A percentile compares a stretch with the other conserved stretches of the same genome.
phyloP scores from a whole-genome alignment of 1,284 basidiomycete species.

The Athelia psychrophila region DNA sequence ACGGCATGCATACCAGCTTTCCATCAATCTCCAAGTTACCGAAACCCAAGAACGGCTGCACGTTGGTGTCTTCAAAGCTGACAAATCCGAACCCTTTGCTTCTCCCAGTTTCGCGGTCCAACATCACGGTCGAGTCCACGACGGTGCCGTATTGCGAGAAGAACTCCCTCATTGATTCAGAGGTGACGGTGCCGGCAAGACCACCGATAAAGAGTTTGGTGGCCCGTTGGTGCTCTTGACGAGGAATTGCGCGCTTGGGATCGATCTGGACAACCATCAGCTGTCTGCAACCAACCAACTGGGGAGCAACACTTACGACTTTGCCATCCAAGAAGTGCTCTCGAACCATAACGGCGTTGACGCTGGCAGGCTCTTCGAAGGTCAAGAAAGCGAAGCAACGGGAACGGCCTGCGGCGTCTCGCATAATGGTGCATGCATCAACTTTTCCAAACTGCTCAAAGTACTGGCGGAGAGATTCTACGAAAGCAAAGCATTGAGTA shows the following conservation, averaged over 20 bases:
- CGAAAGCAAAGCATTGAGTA: slow-evolving; percentile 33
- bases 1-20: slow-evolving; percentile 64
- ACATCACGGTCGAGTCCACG: slow-evolving; percentile 97
- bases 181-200: slow-evolving; percentile 87
- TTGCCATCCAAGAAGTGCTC: slow-evolving; percentile 94
- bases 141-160: slow-evolving; percentile 92
- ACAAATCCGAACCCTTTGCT: slow-evolving; percentile 99
- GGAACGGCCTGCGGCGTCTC: slow-evolving; percentile 86
- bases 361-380: slow-evolving; percentile 83
- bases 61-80: slow-evolving; percentile 88
- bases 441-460: slow-evolving; percentile 91
- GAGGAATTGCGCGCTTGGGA: slow-evolving; percentile 96
- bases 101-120: slow-evolving; percentile 93
- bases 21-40: slow-evolving; percentile 89
- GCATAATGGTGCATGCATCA: slow-evolving; percentile 93
- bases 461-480: slow-evolving; percentile 83
- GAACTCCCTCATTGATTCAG: slow-evolving; percentile 89
- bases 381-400: slow-evolving; percentile 94
- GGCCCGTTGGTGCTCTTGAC: slow-evolving; percentile 89
- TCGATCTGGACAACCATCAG: slow-evolving; percentile 74
- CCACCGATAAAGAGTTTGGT: slow-evolving; percentile 97
- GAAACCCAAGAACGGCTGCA: slow-evolving; percentile 82
- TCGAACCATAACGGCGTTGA: slow-evolving; percentile 86
- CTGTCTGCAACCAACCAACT: slow-evolving; percentile 6
- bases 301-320: slow-evolving; percentile 58